Evolutionary conservation across 768 basidiomycete species (phyloP), one percentile per base, ranked within the genome.

Genomic region (Strobilomyces echinocephalus): DNA sequence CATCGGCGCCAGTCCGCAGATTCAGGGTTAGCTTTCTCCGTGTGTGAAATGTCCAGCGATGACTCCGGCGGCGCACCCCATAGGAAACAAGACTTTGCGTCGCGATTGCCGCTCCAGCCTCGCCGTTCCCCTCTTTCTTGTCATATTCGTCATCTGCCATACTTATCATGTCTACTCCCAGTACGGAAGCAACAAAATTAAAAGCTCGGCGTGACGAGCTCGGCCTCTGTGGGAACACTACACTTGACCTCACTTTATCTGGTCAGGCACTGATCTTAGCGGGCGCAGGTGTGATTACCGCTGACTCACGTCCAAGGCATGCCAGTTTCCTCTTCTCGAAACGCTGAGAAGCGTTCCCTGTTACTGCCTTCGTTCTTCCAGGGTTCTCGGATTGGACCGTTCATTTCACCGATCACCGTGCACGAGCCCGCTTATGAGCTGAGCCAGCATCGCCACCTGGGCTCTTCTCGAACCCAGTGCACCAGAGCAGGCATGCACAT

Each of bases 191-290:
- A 18, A 26, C 51, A 62, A 67, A 65, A 65, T 67, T 57, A 67
- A 67, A 65, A 47, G 55, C 54, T 56, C 52, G 55, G 59, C 57
- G 34, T 52, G 40, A 49, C 44, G 30, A 55, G 41, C 28, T 49
- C 21, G 48, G 34, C 14, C 35, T 42, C 42, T 59, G 55, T 62
- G 62, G 53, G 65, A 65, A 64, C 33, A 39, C n/a, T 38, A 53
- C 49, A 57, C 7, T 58, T 52, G 50, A 55, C 54, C 44, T 60
- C 61, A 60, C 56, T 57, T 57, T 63, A 68, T 62, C 59, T 55
- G 45, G 53, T 58, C 63, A 68, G 67, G 68, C 61, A 68, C 66
- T 59, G 56, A 63, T 55, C 56, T 57, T 44, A 53, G 48, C 59
- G 57, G 66, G 53, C 43, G 50, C 52, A 50, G 53, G 57, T 33